Evolutionary conservation across 371 early-diverging fungal genomes (phyloP).

Genomic region (Mortierella sp.): DNA sequence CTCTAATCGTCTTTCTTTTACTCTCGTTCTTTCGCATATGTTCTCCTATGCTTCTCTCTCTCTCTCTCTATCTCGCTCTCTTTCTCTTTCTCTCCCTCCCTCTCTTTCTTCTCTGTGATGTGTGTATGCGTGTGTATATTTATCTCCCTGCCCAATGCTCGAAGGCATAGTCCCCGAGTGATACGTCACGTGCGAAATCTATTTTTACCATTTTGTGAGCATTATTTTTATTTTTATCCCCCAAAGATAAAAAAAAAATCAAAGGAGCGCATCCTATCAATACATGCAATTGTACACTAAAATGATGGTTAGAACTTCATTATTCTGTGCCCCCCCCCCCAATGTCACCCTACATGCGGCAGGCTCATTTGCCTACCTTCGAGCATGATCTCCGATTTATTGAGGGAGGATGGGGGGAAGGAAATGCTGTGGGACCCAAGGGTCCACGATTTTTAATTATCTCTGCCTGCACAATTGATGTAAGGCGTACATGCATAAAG

Average conservation of each 20-base stretch:
- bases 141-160: neutral
- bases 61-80: neutral
- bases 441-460: neutral
- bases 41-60: neutral
- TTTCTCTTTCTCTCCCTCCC: neutral
- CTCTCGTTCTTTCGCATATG: neutral
- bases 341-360: neutral
- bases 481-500: neutral
- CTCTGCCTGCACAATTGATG: neutral
- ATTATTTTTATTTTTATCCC: constrained; percentile 1
- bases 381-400: neutral
- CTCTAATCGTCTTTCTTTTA: neutral
- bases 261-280: neutral
- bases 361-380: neutral
- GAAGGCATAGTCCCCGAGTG: neutral
- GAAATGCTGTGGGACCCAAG: neutral
- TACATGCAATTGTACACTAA: neutral
- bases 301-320: neutral
- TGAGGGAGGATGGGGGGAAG: neutral
- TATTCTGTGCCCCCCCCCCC: neutral
- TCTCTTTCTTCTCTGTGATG: neutral
- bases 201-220: constrained; percentile 1
- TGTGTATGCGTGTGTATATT: neutral
- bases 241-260: neutral
- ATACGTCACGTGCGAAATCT: neutral